Evolutionary conservation across 2,329 filamentous ascomycete species (phyloP), one percentile per base, ranked within the genome.

Genomic region (Xylariaceae sp.): DNA sequence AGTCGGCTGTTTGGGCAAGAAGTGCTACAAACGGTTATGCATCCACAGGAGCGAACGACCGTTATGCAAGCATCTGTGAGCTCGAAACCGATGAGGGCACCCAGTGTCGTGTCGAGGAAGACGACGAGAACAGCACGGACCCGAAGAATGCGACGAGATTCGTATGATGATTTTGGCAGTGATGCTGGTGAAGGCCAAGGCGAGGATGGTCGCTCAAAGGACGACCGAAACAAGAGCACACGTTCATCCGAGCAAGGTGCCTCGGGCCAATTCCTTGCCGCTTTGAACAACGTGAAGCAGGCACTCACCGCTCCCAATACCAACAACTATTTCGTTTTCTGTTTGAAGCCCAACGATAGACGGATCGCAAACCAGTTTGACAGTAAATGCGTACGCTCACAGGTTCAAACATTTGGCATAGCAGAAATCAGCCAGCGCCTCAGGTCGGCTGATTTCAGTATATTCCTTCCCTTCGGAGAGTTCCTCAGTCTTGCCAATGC

Each of bases 341-440:
- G 94, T 64, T 72, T 99, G 56, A 99, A 99, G 71, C 92, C 94
- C 18, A 99, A 99, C 60, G 94, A 99, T 66, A 82, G 94, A 46
- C 85, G 94, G 44, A 99, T 99, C 58, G 92, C 94, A 54, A 99
- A 99, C 60, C 94, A 99, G 64, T 99, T 97, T 61, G 94, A 99
- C 69, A 96, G 90, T 79, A 97, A 97, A 70, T 99, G 94, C 66
- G 94, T 99, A 18, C 85, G 94, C 4, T 89, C 88, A 11, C 94
- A 99, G 66, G 81, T 99, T 1, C 92, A 97, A 65, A 95, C 90
- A 0, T 89, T 97, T 59, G 94, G 94, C 31, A 95, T 99, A 62
- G 91, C 91, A 1, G 94, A 99, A 66, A 96, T 99, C 68, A 96
- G 91, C 65, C 91, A 96, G 65, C 82, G 94, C 17, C 77, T 99